Base-by-base conservation (phyloP, 2,329 filamentous ascomycete species). In the Colletotrichum sp. region DNA sequence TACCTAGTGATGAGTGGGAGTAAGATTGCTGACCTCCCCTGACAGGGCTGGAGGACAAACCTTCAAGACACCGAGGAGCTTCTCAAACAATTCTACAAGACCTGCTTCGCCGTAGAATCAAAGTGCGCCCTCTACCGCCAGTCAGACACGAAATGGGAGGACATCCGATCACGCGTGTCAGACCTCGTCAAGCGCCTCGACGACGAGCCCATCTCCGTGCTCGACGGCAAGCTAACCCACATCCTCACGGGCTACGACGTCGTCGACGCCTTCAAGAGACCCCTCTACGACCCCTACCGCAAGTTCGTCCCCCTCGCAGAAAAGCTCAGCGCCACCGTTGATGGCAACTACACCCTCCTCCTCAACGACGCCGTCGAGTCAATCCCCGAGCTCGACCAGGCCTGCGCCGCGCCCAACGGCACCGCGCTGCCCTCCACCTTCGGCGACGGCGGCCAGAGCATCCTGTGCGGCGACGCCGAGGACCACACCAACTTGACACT, bases 401-500 rank as follows among this genome's bases (percentile, higher is more conserved):
- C 68, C 14, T 77, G 76, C 71, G 32, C 26, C 9, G 32, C 36
- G 18, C 74, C 56, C 24, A 64, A 71, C 32, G 36, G 28, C 5
- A 71, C 66, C 7, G 36, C 67, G 1, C 34, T n/a, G 4, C 30
- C n/a, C 9, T 52, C 52, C 0, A 61, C 52, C 18, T 21, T 58
- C 56, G 59, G 69, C 28, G 83, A 84, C 13, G 78, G 78, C n/a
- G 72, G 74, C 9, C 32, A 62, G 36, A 78, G 80, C 7, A 77
- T 86, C 6, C 69, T 82, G 24, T 87, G 86, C 78, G 78, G 80
- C 73, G 85, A 87, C 78, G 85, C 82, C 26, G 78, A 79, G 4
- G 71, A 80, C 67, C 68, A 80, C 32, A 73, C 75, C 6, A 72
- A 73, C 69, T 76, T 78, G 52, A 77, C 71, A 18, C 12, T 80